phyloP scores from a whole-genome alignment of 2,329 filamentous ascomycete genomes.

The Colletotrichum truncatum region DNA sequence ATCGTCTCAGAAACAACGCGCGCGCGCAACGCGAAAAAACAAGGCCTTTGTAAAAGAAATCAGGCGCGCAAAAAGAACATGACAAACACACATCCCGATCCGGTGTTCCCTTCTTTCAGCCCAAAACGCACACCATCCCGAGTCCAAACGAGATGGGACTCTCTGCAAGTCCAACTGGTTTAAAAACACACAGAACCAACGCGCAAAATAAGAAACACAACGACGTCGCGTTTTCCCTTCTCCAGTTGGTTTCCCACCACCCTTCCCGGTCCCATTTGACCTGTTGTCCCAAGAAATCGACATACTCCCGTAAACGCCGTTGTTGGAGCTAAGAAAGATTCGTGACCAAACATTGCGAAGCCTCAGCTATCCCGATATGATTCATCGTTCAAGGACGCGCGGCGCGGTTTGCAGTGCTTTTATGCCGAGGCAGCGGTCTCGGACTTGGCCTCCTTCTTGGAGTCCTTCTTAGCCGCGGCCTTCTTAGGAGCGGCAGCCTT shows the following conservation, averaged over 20 bases:
- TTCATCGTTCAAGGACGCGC: conserved; percentile 1
- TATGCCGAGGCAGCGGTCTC: conserved; percentile 28
- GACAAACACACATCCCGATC: conserved; percentile 7
- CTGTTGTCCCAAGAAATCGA: conserved; percentile 19
- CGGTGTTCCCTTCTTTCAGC: neutral
- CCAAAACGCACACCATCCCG: neutral
- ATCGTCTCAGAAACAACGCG: neutral
- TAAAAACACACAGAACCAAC: conserved; percentile 7
- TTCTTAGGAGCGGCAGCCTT: conserved; percentile 57
- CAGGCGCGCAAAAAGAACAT: neutral
- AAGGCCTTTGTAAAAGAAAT: neutral
- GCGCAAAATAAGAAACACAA: neutral
- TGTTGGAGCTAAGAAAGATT: conserved; percentile 26
- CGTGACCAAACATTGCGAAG: conserved; percentile 20
- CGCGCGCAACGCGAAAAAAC: neutral
- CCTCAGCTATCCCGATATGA: neutral
- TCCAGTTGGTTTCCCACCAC: conserved; percentile 18
- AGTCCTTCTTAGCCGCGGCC: conserved; percentile 51
- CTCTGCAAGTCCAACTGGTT: neutral
- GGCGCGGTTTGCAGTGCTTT: neutral
- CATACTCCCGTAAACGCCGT: conserved; percentile 29
- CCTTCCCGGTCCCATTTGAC: conserved; percentile 14
- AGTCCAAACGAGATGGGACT: neutral
- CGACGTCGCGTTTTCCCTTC: conserved; percentile 17
- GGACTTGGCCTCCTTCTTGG: conserved; percentile 41